phyloP scores from a whole-genome alignment of 176 grass and related monocot genomes.

The Urochloa ruziziensis region DNA sequence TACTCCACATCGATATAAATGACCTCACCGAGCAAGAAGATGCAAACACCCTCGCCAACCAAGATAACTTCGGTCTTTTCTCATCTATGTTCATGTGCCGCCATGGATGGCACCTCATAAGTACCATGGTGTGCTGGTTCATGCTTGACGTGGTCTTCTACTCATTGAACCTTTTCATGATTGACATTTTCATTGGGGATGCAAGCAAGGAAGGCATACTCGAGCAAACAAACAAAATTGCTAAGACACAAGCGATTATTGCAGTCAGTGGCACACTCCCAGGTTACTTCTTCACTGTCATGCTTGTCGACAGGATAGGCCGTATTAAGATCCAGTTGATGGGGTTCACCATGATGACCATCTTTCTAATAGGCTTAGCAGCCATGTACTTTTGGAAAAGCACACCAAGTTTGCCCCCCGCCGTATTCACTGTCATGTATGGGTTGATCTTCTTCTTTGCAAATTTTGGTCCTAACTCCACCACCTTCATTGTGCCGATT shows the following conservation, averaged over 20 bases:
- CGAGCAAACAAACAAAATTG: background rate
- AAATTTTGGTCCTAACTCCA: constrained; percentile 30
- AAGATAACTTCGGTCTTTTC: constrained; percentile 1
- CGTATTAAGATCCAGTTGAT: constrained; percentile 19
- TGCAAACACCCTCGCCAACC: too few species aligned
- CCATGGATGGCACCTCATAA: constrained; percentile 26
- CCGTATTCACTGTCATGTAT: constrained; percentile 1
- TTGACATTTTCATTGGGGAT: constrained; percentile 22
- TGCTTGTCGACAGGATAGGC: constrained; percentile 18
- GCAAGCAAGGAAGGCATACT: background rate
- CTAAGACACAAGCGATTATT: background rate
- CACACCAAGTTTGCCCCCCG: too few species aligned
- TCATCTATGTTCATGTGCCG: background rate
- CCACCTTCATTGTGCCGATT: constrained; percentile 12
- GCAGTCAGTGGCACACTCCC: constrained; percentile 1
- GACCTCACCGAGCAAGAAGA: background rate
- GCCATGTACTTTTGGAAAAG: background rate
- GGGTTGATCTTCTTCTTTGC: constrained; percentile 7
- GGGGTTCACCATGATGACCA: constrained; percentile 31
- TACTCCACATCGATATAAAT: background rate
- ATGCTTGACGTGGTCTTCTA: constrained; percentile 31
- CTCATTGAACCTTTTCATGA: constrained; percentile 38
- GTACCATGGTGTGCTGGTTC: constrained; percentile 22
- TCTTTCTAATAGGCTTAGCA: constrained; percentile 21
- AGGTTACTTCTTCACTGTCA: constrained; percentile 16